Evolutionary conservation across 257 asterid species (phyloP), one percentile per base, ranked within the genome.

Genomic region (Plantago elongata): DNA sequence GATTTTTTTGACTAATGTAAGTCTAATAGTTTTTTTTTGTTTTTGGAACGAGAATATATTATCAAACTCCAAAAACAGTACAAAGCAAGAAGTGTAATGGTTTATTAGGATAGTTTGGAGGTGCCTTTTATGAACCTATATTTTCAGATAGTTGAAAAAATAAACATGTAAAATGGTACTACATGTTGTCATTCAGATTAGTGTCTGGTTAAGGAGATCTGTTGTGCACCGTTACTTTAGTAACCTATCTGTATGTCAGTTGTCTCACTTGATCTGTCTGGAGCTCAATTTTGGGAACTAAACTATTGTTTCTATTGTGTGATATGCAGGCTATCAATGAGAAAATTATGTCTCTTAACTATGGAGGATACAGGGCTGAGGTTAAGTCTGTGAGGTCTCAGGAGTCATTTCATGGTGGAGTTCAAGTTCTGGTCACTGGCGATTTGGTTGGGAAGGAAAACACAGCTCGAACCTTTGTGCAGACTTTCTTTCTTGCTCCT

Each of bases 401-500:
- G 62, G 97, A 85, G 56, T 93, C 97, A 11, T 75, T 72, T 57
- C 71, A 70, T 65, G 95, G 90, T 13, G 99, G 96, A 47, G 93
- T 93, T 51, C 81, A 80, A 18, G 96, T 87, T 61, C 95, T 93
- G 59, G 99, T 93, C 51, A 93, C 97, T 55, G 99, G 99, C 51
- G 76, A 70, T 63, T 72, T 93, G 57, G 77, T 81, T 3, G 95
- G 87, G 69, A 74, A 79, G 55, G 92, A 84, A 65, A 71, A 72
- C 62, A 62, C 76, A 69, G 73, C 69, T 54, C 76, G 74, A 51
- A 78, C 84, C 67, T 93, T 93, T 74, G 68, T 95, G 17, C 99
- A 93, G 61, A 61, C 84, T 34, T 93, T 93, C 84, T 93, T 89
- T 76, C 95, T 93, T 49, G 99, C 99, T 13, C 97, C 99, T 45